These are phyloP conservation scores for Chlamydomonas reinhardtii DNA, from an alignment of 163 green algal species.

Conservation along the genomic window DNA sequence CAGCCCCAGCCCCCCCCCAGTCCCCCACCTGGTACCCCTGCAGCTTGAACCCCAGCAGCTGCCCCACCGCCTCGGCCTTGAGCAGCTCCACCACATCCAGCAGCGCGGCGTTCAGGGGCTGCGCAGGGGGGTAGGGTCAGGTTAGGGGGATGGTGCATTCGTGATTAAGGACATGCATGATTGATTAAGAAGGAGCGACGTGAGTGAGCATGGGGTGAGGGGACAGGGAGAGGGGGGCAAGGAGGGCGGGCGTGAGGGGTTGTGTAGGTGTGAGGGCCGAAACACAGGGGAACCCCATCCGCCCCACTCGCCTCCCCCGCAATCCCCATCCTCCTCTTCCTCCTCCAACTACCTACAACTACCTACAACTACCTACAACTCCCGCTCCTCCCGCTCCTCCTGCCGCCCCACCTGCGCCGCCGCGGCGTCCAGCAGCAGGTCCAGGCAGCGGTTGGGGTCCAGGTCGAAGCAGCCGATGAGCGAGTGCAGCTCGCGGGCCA, in stretches of 20 bases:
- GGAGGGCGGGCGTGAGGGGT: too few relatives aligned
- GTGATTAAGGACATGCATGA: too few relatives aligned
- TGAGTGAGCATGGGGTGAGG: too few relatives aligned
- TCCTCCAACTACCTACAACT: too few relatives aligned
- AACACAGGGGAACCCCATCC: too few relatives aligned
- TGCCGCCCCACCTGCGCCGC: conserved; percentile 50
- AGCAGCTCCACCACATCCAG: conserved; percentile 60
- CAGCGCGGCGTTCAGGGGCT: not conserved
- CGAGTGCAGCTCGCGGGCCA: conserved; percentile 65
- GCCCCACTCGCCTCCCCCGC: too few relatives aligned
- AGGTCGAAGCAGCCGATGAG: conserved; percentile 88
- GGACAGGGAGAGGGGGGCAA: too few relatives aligned
- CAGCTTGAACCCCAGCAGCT: conserved; percentile 77
- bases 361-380: too few relatives aligned
- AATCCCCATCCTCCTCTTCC: too few relatives aligned
- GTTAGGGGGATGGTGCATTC: too few relatives aligned
- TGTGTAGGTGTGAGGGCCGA: too few relatives aligned
- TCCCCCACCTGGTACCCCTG: conserved; percentile 57
- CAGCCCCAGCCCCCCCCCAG: not conserved
- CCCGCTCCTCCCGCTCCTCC: not conserved
- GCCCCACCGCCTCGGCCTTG: conserved; percentile 60
- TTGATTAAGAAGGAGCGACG: too few relatives aligned
- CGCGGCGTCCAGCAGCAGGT: conserved; percentile 84
- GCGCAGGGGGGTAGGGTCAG: not conserved
- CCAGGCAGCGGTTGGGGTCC: conserved; percentile 88